Evolutionary conservation across 1,139 yeast species (phyloP), one percentile per base, ranked within the genome.

Genomic region (Suhomyces chickasaworum): DNA sequence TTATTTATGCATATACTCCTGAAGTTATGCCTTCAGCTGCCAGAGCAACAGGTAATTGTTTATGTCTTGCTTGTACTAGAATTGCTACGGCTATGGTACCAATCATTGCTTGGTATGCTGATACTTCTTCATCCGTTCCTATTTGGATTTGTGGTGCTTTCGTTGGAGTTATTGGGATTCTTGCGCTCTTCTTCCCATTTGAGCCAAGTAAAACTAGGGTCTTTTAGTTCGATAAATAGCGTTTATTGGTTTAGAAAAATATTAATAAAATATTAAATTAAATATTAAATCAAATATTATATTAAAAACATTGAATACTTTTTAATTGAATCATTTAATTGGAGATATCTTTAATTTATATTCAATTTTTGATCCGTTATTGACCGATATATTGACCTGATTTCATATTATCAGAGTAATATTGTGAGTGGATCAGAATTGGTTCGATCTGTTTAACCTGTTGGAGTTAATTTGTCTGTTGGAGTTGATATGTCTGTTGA

Each of bases 61-160:
- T 81, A 32, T 71, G 80, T n/a, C 64, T 78, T 41, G 71, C 77
- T 2, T 65, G 69, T 31, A 72, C 74, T 42, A 69, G 85, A 55
- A 60, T 72, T 12, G 68, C 76, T 23, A 77, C 82, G 12, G 71
- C 73, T 33, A 63, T 79, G 51, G 79, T 78, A 5, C 84, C 85
- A 0, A 70, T 79, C 34, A 73, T 80, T 45, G 78, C 77, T 44
- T 78, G 72, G 62, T 80, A 59, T 55, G 71, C 77, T 41, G 67
- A 73, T 41, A 66, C 78, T 9, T 50, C 64, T 5, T 67, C 81
- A 5, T 48, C 74, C 10, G 75, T 73, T 29, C 84, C 85, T 2
- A 77, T 81, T 44, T 80, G 80, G 74, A 79, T 80, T n/a, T 75
- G 81, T 62, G 86, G 84, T 25, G 81, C 80, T 0, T 63, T 75